Percentiles rank a stretch among this genome's conserved stretches.
Conservation (phyloP, 139 green algal species). For the Pycnococcus provasolii region DNA sequence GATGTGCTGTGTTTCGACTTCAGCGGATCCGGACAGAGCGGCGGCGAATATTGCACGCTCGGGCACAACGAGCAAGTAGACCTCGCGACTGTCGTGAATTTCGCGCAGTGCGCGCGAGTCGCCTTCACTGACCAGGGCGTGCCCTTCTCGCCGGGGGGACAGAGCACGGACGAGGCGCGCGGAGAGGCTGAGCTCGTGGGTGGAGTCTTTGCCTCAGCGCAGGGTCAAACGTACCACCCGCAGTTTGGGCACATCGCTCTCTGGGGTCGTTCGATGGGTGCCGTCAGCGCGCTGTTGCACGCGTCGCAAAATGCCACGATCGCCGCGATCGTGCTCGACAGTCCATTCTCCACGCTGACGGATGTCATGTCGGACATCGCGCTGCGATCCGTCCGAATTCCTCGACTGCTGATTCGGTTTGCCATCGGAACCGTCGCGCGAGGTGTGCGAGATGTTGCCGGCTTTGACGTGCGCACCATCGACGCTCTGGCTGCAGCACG, state of each 20-base stretch:
- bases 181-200: no score
- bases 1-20: slow-evolving; percentile 39
- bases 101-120: no score
- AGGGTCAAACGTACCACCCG: no score
- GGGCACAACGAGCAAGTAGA: slow-evolving; percentile 74
- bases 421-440: slow-evolving; percentile 20
- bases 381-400: background rate
- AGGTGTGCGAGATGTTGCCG: slow-evolving; percentile 16
- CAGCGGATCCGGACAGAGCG: slow-evolving; percentile 65
- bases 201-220: no score
- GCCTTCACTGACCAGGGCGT: no score
- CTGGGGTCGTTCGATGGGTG: slow-evolving; percentile 91
- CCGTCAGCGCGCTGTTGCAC: slow-evolving; percentile 82
- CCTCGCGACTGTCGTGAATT: slow-evolving; percentile 35
- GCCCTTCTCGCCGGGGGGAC: no score
- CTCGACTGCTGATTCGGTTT: background rate
- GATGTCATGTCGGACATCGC: slow-evolving; percentile 27
- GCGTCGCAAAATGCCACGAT: slow-evolving; percentile 37
- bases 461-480: slow-evolving; percentile 30
- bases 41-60: slow-evolving; percentile 82
- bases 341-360: slow-evolving; percentile 57
- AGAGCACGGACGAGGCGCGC: no score
- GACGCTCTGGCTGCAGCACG: slow-evolving; percentile 7
- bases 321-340: slow-evolving; percentile 73
- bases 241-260: slow-evolving; percentile 65